phyloP scores from a whole-genome alignment of 495 filamentous ascomycete species.

The Bombardia bombarda region DNA sequence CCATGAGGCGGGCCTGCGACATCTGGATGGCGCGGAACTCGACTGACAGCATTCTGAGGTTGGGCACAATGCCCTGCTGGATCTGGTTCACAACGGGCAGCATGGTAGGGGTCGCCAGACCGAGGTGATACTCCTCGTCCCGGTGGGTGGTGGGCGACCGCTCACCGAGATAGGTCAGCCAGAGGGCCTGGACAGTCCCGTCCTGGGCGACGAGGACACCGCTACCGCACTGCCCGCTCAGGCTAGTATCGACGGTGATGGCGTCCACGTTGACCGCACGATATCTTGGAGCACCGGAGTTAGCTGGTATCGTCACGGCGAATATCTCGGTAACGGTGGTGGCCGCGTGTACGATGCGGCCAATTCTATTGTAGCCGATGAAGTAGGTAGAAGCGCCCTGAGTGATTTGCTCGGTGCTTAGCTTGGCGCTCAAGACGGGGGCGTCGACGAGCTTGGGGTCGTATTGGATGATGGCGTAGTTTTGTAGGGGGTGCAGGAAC shows the following conservation, averaged over 20 bases:
- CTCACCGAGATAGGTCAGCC: slow-evolving; percentile 95
- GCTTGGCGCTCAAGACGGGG: slow-evolving; percentile 79
- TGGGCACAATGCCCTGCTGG: slow-evolving; percentile 66
- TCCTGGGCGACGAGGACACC: slow-evolving; percentile 86
- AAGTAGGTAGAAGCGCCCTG: slow-evolving; percentile 89
- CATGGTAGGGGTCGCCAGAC: slow-evolving; percentile 79
- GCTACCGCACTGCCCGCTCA: slow-evolving; percentile 88
- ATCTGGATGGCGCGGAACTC: slow-evolving; percentile 94
- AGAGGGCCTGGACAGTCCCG: slow-evolving; percentile 86
- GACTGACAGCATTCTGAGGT: slow-evolving; percentile 81
- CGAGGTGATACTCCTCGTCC: slow-evolving; percentile 95
- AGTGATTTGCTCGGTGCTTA: slow-evolving; percentile 74
- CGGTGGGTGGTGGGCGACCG: slow-evolving; percentile 67
- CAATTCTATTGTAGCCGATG: slow-evolving; percentile 93
- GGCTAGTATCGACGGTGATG: slow-evolving; percentile 89
- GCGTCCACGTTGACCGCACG: slow-evolving; percentile 95
- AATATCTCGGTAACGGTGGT: slow-evolving; percentile 97
- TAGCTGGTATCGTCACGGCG: slow-evolving; percentile 91
- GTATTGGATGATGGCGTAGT: slow-evolving; percentile 93
- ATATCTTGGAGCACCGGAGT: slow-evolving; percentile 84
- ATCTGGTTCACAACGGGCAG: slow-evolving; percentile 80
- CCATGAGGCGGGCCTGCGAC: slow-evolving; percentile 97
- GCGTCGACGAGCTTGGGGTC: slow-evolving; percentile 88
- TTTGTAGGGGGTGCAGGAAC: slow-evolving; percentile 97
- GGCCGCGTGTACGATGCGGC: slow-evolving; percentile 85